A percentile compares a stretch with the other conserved stretches of the same genome.
Conservation (phyloP, 345 rosid genomes). For the Luvunga scandens region DNA sequence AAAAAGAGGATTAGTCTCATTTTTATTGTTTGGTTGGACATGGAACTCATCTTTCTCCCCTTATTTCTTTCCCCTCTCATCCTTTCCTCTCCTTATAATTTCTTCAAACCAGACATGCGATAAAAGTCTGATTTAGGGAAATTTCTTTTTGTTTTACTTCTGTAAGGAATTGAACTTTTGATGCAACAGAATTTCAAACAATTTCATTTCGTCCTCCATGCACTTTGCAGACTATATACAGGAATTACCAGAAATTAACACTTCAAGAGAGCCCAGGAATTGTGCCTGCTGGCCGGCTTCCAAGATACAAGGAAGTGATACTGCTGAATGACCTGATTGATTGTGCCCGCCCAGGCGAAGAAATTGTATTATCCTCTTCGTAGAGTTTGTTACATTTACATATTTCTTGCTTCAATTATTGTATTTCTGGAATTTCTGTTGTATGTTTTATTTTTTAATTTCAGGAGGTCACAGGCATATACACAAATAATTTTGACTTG, state of each 20-base stretch:
- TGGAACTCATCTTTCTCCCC: too few species aligned
- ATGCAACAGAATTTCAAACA: background rate
- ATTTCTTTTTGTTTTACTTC: background rate
- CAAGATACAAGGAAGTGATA: slow-evolving; percentile 98
- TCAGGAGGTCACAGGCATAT: slow-evolving; percentile 94
- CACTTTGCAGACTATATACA: slow-evolving; percentile 78
- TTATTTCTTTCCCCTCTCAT: too few species aligned
- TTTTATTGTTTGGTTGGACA: too few species aligned
- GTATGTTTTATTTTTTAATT: slow-evolving; percentile 15
- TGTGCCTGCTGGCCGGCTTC: slow-evolving; percentile 98
- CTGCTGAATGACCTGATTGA: slow-evolving; percentile 89
- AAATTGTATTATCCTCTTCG: slow-evolving; percentile 56
- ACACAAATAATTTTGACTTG: slow-evolving; percentile 90
- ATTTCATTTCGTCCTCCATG: background rate
- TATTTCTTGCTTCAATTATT: background rate
- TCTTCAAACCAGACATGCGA: too few species aligned
- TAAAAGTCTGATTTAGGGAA: background rate
- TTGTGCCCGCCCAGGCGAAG: slow-evolving; percentile 98
- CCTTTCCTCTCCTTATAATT: too few species aligned
- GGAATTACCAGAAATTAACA: slow-evolving; percentile 95
- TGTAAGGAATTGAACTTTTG: background rate
- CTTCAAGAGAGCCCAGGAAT: slow-evolving; percentile 99
- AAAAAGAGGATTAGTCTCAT: too few species aligned
- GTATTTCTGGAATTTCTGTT: background rate
- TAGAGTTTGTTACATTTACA: slow-evolving; percentile 1